Conservation (phyloP, 257 asterid species). For the Anisodus tanguticus region DNA sequence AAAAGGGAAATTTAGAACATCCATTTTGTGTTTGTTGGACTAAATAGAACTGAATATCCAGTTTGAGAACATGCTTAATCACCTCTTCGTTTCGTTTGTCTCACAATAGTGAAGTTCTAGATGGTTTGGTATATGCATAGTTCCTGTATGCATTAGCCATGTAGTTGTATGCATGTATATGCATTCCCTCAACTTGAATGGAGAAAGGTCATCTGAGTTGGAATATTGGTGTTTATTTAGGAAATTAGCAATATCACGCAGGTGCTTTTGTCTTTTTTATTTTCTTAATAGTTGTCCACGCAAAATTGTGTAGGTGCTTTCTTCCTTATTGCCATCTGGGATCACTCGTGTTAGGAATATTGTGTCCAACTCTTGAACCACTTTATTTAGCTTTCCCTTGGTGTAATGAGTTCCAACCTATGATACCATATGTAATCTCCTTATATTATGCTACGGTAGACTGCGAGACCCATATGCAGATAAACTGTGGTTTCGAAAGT, state of each 20-base stretch:
- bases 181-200: background rate
- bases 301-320: background rate
- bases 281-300: background rate
- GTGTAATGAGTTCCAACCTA: slow-evolving; percentile 9
- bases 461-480: background rate
- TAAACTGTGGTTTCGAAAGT: background rate
- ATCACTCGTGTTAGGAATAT: background rate
- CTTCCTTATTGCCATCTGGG: background rate
- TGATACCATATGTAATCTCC: slow-evolving; percentile 9
- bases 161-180: background rate
- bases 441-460: background rate
- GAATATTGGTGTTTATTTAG: slow-evolving; percentile 3
- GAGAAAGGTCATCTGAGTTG: background rate
- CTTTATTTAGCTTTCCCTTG: slow-evolving; percentile 11
- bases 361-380: background rate
- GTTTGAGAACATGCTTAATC: slow-evolving; percentile 21
- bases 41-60: background rate
- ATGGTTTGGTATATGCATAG: background rate
- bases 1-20: background rate
- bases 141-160: background rate
- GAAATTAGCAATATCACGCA: background rate
- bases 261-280: background rate
- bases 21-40: background rate
- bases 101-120: slow-evolving; percentile 12
- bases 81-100: background rate